Evolutionary conservation across 257 asterid species (phyloP).

Genomic region (Prunella vulgaris): DNA sequence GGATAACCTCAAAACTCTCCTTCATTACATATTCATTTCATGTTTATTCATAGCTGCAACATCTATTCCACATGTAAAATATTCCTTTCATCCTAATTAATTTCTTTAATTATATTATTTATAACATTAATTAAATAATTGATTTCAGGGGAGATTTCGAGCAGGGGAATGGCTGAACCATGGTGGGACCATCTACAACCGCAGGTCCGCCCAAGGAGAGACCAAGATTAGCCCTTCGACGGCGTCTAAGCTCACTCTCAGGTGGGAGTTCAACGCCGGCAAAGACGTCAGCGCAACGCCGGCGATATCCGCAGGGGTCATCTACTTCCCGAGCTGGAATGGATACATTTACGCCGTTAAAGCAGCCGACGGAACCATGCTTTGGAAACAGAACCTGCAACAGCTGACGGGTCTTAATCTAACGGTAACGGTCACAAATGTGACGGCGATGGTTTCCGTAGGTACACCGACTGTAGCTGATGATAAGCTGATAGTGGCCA

Average conservation of each 20-base stretch:
- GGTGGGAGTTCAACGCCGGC: slow-evolving; percentile 45
- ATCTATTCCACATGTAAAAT: slow-evolving; percentile 6
- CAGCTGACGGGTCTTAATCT: slow-evolving; percentile 32
- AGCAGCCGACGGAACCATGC: slow-evolving; percentile 32
- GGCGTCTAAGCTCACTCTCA: slow-evolving; percentile 17
- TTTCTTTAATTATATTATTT: neutral
- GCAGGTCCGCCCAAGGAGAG: slow-evolving; percentile 32
- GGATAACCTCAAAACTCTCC: neutral
- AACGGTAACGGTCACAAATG: neutral
- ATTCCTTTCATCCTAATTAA: neutral
- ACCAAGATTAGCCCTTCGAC: slow-evolving; percentile 39
- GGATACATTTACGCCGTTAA: slow-evolving; percentile 46
- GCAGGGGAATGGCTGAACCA: slow-evolving; percentile 44
- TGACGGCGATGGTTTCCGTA: slow-evolving; percentile 21
- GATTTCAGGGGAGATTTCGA: neutral
- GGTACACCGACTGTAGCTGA: slow-evolving; percentile 36
- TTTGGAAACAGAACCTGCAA: slow-evolving; percentile 38
- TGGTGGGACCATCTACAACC: slow-evolving; percentile 50
- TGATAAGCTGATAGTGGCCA: slow-evolving; percentile 32
- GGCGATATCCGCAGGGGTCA: slow-evolving; percentile 23
- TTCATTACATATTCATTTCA: neutral
- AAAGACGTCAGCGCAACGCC: slow-evolving; percentile 40
- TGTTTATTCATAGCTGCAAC: neutral
- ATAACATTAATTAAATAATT: neutral
- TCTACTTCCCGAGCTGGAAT: slow-evolving; percentile 56